A percentile compares a stretch with the other conserved stretches of the same genome.
These are phyloP conservation scores for Tuber indicum DNA, from an alignment of 495 filamentous ascomycete species.

Conservation along the genomic window DNA sequence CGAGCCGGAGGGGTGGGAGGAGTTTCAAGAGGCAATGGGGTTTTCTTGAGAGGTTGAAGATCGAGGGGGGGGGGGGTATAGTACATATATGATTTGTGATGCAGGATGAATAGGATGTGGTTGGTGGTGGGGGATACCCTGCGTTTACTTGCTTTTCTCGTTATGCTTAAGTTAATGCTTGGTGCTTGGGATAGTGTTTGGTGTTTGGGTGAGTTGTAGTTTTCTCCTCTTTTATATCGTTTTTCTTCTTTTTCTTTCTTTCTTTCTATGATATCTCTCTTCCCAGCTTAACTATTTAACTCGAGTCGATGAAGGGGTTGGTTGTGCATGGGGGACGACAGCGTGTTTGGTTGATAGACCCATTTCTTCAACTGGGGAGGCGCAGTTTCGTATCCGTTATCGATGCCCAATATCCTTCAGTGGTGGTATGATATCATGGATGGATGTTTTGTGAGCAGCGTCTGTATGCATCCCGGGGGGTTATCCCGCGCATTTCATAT, in stretches of 20 bases:
- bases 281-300: background rate
- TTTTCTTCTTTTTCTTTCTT: background rate
- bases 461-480: background rate
- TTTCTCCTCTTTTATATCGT: background rate
- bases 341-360: background rate
- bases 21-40: conserved; percentile 40
- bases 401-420: no score
- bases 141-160: background rate
- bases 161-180: background rate
- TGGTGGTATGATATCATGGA: no score
- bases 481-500: no score
- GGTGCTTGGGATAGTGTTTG: background rate
- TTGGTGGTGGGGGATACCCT: background rate
- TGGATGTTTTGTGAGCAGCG: background rate
- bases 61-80: conserved; percentile 14
- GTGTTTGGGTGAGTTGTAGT: background rate
- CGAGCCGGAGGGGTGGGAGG: conserved; percentile 44
- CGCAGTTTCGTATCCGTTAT: background rate
- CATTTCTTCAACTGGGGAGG: background rate
- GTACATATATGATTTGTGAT: conserved; percentile 11
- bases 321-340: background rate
- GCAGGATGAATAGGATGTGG: background rate
- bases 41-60: conserved; percentile 22
- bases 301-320: background rate
- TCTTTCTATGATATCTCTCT: background rate